Conservation (phyloP, 2,329 filamentous ascomycete species). For the Neocucurbitaria cava region DNA sequence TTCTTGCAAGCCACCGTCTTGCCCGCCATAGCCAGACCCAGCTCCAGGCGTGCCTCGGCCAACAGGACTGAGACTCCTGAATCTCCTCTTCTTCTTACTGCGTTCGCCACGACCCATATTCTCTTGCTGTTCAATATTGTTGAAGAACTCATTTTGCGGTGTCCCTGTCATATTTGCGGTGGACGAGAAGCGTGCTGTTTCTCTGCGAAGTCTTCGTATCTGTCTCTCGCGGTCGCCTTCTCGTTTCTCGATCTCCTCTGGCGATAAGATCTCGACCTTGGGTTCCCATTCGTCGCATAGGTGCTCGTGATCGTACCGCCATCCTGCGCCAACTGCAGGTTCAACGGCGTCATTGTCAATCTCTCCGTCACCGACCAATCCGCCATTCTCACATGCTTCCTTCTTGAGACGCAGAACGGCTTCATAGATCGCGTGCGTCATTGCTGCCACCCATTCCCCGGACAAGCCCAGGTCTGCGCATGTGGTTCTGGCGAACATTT, state of each 20-base stretch:
- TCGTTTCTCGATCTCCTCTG: conserved; percentile 97
- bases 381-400: conserved; percentile 91
- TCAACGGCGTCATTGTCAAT: conserved; percentile 90
- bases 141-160: conserved; percentile 68
- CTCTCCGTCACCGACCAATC: conserved; percentile 76
- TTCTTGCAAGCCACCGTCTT: conserved; percentile 63
- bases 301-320: conserved; percentile 93
- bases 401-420: conserved; percentile 92
- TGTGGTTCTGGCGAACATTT: conserved; percentile 89
- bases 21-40: conserved; percentile 72
- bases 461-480: conserved; percentile 89
- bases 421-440: conserved; percentile 97
- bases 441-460: conserved; percentile 92
- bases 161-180: conserved; percentile 80
- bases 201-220: conserved; percentile 82
- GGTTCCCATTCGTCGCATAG: conserved; percentile 67
- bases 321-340: conserved; percentile 78
- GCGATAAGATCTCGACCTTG: conserved; percentile 69
- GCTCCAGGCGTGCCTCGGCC: conserved; percentile 83
- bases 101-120: conserved; percentile 92
- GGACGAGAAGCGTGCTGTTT: conserved; percentile 91
- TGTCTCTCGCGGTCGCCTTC: conserved; percentile 94
- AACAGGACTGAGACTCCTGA: conserved; percentile 84
- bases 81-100: conserved; percentile 93
- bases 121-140: conserved; percentile 63